These are phyloP conservation scores for Cryptococcus sp. DNA, from an alignment of 1,284 basidiomycete species.

Conservation along the genomic window DNA sequence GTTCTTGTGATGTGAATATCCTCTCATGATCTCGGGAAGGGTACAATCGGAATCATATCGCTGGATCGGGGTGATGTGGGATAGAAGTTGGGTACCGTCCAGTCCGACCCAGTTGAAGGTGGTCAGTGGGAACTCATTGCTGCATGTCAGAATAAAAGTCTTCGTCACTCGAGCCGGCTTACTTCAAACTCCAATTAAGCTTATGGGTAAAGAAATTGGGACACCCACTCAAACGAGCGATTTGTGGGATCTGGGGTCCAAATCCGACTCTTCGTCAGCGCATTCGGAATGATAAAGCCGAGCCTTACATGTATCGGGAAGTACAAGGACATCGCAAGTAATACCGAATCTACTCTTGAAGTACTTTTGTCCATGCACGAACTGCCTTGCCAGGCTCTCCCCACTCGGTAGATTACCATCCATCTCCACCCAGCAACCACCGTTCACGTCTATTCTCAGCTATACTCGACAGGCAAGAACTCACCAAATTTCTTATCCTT, in stretches of 20 bases:
- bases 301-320: constrained; percentile 71
- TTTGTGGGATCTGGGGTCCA: constrained; percentile 78
- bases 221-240: constrained; percentile 79
- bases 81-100: constrained; percentile 56
- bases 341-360: constrained; percentile 75
- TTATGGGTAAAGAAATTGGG: constrained; percentile 96
- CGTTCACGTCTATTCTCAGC: neutral
- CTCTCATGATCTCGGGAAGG: constrained; percentile 68
- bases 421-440: constrained; percentile 57
- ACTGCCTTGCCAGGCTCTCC: constrained; percentile 78
- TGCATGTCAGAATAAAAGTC: neutral
- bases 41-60: constrained; percentile 15
- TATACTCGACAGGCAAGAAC: neutral
- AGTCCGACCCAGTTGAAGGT: constrained; percentile 96
- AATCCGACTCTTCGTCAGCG: constrained; percentile 50
- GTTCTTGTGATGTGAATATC: constrained; percentile 79
- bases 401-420: constrained; percentile 85
- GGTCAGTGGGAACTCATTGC: constrained; percentile 81
- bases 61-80: constrained; percentile 81
- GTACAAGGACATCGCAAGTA: constrained; percentile 53
- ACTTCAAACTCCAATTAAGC: constrained; percentile 44
- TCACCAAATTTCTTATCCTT: constrained; percentile 63
- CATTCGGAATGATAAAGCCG: constrained; percentile 36
- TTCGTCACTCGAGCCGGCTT: neutral
- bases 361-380: constrained; percentile 82